phyloP scores from a whole-genome alignment of 106 monocot genomes.

The Ottelia alismoides region DNA sequence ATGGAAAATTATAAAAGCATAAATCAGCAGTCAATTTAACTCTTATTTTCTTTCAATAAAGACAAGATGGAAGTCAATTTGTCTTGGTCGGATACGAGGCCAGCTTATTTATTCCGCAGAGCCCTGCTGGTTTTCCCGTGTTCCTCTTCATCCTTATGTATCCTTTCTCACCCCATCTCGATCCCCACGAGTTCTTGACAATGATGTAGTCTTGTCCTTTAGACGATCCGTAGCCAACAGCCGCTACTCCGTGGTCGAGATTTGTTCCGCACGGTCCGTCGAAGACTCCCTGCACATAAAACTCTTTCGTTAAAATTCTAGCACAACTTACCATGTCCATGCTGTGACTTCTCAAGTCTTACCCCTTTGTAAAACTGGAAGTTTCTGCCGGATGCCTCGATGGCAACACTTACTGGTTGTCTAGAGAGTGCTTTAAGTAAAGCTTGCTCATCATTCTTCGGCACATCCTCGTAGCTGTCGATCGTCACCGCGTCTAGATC shows the following conservation, averaged over 20 bases:
- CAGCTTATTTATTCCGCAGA: conserved; percentile 50
- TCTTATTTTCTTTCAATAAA: too few species aligned
- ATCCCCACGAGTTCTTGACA: conserved; percentile 53
- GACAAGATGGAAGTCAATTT: too few species aligned
- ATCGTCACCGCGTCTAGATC: conserved; percentile 29
- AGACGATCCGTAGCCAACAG: conserved; percentile 43
- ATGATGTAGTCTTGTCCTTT: conserved; percentile 38
- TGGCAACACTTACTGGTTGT: conserved; percentile 46
- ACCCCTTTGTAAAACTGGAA: conserved; percentile 58
- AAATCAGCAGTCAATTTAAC: too few species aligned
- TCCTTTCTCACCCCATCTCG: conserved; percentile 46
- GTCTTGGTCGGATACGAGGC: conserved; percentile 47
- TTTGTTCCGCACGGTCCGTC: conserved; percentile 35
- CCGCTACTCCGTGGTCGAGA: conserved; percentile 43
- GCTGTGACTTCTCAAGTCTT: too few species aligned
- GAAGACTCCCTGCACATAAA: conserved; percentile 26
- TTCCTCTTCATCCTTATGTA: conserved; percentile 52
- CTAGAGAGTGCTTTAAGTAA: conserved; percentile 34
- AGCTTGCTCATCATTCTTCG: conserved; percentile 27
- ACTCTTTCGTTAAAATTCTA: not conserved
- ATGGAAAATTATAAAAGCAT: too few species aligned
- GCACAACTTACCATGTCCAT: too few species aligned
- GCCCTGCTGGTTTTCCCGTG: conserved; percentile 25
- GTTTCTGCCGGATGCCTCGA: conserved; percentile 40
- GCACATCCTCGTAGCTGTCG: conserved; percentile 34